phyloP scores from a whole-genome alignment of 1,284 basidiomycete genomes.

The Mrakiaceae sp. region DNA sequence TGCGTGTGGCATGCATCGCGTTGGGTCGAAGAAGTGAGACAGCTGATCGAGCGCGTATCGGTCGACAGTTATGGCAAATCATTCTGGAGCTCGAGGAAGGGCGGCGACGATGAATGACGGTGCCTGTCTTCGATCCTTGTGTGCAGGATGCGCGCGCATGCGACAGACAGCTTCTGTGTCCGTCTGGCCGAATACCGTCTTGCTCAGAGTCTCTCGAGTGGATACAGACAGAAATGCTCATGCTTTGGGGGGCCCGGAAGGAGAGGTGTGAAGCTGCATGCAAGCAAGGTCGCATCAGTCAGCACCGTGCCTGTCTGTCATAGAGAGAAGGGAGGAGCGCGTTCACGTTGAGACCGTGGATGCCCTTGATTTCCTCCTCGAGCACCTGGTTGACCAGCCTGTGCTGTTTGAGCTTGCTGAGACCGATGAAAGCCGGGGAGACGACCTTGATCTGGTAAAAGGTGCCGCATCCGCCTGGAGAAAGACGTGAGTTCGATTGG shows the following conservation, averaged over 20 bases:
- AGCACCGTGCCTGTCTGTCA: no score
- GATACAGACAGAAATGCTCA: no score
- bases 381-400: constrained; percentile 75
- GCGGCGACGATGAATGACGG: background rate
- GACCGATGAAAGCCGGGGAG: constrained; percentile 70
- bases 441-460: constrained; percentile 92
- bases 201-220: no score
- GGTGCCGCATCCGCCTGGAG: constrained; percentile 81
- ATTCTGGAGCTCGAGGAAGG: constrained; percentile 10
- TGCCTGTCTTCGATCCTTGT: no score
- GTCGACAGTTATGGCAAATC: constrained; percentile 11
- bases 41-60: background rate
- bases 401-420: constrained; percentile 87
- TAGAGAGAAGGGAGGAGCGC: no score
- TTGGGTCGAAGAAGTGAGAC: background rate
- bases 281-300: no score
- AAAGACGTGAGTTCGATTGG: background rate
- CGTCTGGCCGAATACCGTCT: no score
- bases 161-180: no score
- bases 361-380: constrained; percentile 79
- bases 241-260: no score
- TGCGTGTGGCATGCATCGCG: background rate
- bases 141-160: no score
- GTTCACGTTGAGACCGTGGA: constrained; percentile 84
- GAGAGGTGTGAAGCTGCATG: no score